These are phyloP conservation scores for Agaricus blazei DNA, from an alignment of 768 basidiomycete genomes.

Conservation along the genomic window DNA sequence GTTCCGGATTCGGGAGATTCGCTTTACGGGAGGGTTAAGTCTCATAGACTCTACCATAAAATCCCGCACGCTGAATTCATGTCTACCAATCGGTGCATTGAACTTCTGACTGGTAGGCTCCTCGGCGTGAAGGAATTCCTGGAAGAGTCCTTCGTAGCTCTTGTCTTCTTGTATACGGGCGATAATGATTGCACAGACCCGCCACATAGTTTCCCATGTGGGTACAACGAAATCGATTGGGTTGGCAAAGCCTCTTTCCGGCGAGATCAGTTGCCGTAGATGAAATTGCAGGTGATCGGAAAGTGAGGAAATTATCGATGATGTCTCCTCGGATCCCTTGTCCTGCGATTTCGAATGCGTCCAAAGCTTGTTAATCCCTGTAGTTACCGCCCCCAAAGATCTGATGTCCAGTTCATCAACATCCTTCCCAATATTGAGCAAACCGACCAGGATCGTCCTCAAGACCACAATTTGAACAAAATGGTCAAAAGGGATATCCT, in stretches of 20 bases:
- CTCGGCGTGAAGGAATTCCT: slow-evolving; percentile 32
- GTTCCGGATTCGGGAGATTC: slow-evolving; percentile 24
- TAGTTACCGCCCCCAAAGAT: slow-evolving; percentile 32
- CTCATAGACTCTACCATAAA: slow-evolving; percentile 42
- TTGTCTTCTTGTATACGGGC: slow-evolving; percentile 29
- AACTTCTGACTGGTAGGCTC: slow-evolving; percentile 27
- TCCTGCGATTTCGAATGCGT: slow-evolving; percentile 32
- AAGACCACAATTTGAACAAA: slow-evolving; percentile 43
- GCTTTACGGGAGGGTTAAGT: slow-evolving; percentile 46
- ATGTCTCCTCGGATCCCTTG: neutral
- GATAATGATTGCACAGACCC: slow-evolving; percentile 43
- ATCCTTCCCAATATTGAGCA: slow-evolving; percentile 30
- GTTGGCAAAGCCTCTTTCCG: slow-evolving; percentile 24
- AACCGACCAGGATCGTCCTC: slow-evolving; percentile 33
- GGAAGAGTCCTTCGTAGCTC: slow-evolving; percentile 8
- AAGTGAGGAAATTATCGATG: slow-evolving; percentile 18
- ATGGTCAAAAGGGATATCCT: slow-evolving; percentile 23
- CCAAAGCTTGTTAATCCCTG: slow-evolving; percentile 44
- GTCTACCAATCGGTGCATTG: slow-evolving; percentile 2
- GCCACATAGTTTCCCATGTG: slow-evolving; percentile 60
- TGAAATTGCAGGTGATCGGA: slow-evolving; percentile 28
- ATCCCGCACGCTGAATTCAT: slow-evolving; percentile 25
- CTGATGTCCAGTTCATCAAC: slow-evolving; percentile 21
- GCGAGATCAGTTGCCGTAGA: slow-evolving; percentile 37
- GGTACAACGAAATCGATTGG: slow-evolving; percentile 53